These are phyloP conservation scores for Quercus variabilis DNA, from an alignment of 306 rosid genomes.

Conservation along the genomic window DNA sequence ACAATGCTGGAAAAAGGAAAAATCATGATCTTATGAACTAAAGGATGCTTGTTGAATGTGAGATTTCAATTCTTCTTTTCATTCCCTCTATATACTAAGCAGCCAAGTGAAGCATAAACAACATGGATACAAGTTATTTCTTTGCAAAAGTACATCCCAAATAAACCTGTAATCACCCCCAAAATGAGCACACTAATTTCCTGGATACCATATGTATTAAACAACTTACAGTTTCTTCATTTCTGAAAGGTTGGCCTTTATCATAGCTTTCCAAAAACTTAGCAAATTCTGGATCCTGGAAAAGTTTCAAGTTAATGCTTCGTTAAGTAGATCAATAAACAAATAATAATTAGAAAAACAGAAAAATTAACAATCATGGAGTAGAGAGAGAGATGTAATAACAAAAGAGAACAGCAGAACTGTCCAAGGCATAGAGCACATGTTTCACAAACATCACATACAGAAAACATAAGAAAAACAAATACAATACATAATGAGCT, in stretches of 20 bases:
- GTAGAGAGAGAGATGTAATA: not conserved
- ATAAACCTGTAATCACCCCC: constrained; percentile 5
- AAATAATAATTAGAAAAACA: not conserved
- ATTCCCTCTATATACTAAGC: not conserved
- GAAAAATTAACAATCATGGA: not conserved
- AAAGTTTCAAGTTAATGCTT: constrained; percentile 26
- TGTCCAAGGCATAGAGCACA: not conserved
- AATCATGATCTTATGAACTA: not conserved
- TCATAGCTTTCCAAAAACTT: constrained; percentile 50
- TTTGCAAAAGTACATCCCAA: not conserved
- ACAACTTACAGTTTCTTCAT: constrained; percentile 61
- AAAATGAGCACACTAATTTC: not conserved
- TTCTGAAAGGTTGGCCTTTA: constrained; percentile 25
- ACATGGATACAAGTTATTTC: not conserved
- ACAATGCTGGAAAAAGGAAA: no score
- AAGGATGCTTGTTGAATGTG: not conserved
- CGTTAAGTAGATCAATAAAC: constrained; percentile 17
- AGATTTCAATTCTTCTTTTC: not conserved
- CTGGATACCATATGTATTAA: not conserved
- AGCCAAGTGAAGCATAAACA: not conserved
- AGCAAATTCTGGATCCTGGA: constrained; percentile 67
- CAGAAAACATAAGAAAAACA: not conserved
- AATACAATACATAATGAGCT: not conserved
- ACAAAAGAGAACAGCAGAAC: not conserved
- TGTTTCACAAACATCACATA: not conserved